phyloP scores from a whole-genome alignment of 139 green algal species.

The Coelastrella sp. region DNA sequence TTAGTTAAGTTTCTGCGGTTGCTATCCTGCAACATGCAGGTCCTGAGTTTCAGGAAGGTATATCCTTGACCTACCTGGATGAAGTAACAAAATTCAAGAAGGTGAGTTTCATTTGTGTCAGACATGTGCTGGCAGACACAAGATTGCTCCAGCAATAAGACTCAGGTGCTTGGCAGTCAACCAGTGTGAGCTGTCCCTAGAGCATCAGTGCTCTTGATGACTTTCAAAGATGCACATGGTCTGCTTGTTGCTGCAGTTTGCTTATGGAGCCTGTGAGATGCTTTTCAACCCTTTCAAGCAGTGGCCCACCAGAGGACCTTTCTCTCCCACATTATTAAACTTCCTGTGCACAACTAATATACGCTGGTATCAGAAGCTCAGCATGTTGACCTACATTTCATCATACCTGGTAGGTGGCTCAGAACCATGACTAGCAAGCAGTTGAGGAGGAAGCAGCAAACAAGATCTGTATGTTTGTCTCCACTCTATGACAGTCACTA shows the following conservation, averaged over 20 bases:
- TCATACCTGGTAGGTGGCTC: constrained; percentile 2
- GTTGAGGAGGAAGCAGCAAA: neutral
- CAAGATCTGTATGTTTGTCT: neutral
- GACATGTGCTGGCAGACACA: neutral
- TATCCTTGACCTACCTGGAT: constrained; percentile 48
- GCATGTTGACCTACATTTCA: constrained; percentile 23
- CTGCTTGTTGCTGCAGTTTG: neutral
- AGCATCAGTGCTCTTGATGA: neutral
- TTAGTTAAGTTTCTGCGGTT: too few species aligned
- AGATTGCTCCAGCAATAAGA: neutral
- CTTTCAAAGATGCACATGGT: neutral
- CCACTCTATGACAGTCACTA: neutral
- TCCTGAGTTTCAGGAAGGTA: constrained; percentile 45
- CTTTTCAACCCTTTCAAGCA: constrained; percentile 48
- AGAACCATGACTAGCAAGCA: neutral
- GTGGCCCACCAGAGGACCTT: constrained; percentile 40
- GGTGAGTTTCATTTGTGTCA: neutral
- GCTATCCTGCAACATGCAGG: too few species aligned
- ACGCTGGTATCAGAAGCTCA: constrained; percentile 21
- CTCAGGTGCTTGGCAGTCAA: neutral
- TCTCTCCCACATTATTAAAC: neutral
- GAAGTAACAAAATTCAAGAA: constrained; percentile 51
- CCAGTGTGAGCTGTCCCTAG: neutral
- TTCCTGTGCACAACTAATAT: constrained; percentile 3
- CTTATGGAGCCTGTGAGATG: constrained; percentile 45